Base-by-base conservation (phyloP, 208 protist genomes). In the Crithidia thermophila region DNA sequence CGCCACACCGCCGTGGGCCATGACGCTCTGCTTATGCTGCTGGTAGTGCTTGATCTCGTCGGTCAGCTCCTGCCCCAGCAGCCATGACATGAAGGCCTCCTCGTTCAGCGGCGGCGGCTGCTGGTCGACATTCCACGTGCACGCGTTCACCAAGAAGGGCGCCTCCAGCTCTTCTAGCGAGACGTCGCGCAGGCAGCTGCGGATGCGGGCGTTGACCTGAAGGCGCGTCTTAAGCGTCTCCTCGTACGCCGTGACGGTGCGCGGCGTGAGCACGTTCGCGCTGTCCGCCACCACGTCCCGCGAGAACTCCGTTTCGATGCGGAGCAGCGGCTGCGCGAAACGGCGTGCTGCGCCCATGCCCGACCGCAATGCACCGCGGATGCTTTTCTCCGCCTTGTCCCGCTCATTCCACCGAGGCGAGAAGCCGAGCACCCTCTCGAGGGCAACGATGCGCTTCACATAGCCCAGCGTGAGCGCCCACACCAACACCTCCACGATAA, bases 111-210 rank as follows among this genome's bases (percentile, higher is more conserved):
- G 87, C 25, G 78, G 84, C 10, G 71, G 46, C 49, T 77, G 79
- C 68, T 85, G 81, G 56, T 93, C 80, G 16, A 93, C 87, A 50
- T 93, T 93, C 87, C 87, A 93, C 30, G 87, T 93, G 49, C 87
- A 90, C 28, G 80, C 76, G 51, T 89, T 84, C 40, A 93, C 76
- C 20, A 75, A 53, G 28, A 93, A 72, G 10, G 70, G 69, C 13
- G 57, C 56, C 43, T 79, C 43, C 20, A 78, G 51, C 8, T 72
- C 66, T 3, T 63, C 60, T 4, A 65, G 43, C 3, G 59, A 25
- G 31, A 75, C 57, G 30, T 43, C 28, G 21, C 34, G 43, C 18
- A 87, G 61, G 27, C 9, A 62, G 20, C 64, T 65, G n/a, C 82
- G 74, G 49, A 88, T 82, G 56, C 63, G 73, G 16, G 68, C 72